A percentile compares a stretch with the other conserved stretches of the same genome.
These are phyloP conservation scores for Emericellopsis terricola DNA, from an alignment of 495 filamentous ascomycete genomes.

Conservation along the genomic window DNA sequence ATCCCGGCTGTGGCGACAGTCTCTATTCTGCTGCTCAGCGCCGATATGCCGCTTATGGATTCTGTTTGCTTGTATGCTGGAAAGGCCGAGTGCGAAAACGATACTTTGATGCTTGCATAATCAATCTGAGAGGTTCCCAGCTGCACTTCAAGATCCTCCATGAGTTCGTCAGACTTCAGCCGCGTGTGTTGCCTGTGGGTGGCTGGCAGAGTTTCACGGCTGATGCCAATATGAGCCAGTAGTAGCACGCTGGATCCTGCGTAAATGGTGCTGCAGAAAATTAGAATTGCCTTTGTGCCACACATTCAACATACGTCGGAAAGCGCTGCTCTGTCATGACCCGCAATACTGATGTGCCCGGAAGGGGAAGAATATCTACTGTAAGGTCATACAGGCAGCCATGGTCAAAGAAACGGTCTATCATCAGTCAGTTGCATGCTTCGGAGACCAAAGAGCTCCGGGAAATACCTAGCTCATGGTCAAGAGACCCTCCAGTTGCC, in stretches of 20 bases:
- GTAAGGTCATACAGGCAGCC: conserved; percentile 24
- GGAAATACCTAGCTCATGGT: conserved; percentile 1
- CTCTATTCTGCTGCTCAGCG: conserved; percentile 19
- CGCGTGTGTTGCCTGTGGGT: conserved; percentile 7
- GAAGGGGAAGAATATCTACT: conserved; percentile 15
- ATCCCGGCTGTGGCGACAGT: conserved; percentile 24
- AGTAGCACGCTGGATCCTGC: conserved; percentile 20
- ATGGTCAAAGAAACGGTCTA: conserved; percentile 10
- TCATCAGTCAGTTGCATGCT: conserved; percentile 1
- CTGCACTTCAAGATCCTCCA: conserved; percentile 29
- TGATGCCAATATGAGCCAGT: conserved; percentile 13
- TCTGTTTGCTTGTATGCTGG: conserved; percentile 5
- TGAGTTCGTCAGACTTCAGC: conserved; percentile 25
- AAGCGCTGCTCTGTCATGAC: conserved; percentile 14
- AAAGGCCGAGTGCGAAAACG: conserved; percentile 32
- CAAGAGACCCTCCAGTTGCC: background rate
- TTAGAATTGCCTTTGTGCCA: conserved; percentile 3
- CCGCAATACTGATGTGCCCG: conserved; percentile 15
- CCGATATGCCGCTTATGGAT: conserved; percentile 6
- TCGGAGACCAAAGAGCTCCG: background rate
- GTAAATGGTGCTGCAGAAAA: conserved; percentile 11
- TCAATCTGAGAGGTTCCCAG: conserved; percentile 20
- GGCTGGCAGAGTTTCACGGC: conserved; percentile 4
- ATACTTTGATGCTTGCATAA: conserved; percentile 26
- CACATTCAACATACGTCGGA: conserved; percentile 6